Evolutionary conservation across 106 monocot genomes (phyloP), one percentile per base, ranked within the genome.

Genomic region (Gastrodia elata): DNA sequence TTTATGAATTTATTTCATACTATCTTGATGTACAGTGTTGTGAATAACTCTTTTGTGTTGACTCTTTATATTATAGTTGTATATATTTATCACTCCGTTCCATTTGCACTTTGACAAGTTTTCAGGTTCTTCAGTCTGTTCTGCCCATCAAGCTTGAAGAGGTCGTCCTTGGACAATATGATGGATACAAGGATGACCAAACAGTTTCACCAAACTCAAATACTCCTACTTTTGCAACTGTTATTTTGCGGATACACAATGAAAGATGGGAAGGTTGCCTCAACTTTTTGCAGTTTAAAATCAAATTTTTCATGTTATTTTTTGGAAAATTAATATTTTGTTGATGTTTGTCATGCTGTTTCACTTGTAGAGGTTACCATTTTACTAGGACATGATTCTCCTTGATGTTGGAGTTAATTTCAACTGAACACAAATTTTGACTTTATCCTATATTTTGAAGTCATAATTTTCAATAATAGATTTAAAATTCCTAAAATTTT

Each of bases 211-310:
- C 87, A 39, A 75, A 74, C 20, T 97, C 96, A 10, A 97, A 92
- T 74, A 97, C 96, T 24, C 96, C 96, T 37, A 92, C 96, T 35
- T 97, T 97, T 84, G 90, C 96, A 34, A 86, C 87, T 71, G 84
- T 90, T 32, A 65, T 97, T 76, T 68, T 97, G 30, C 70, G 81
- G 42, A 92, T 97, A 77, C 90, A 97, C 75, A 97, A 90, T 83
- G 96, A 97, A 88, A 90, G 96, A 97, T 97, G 96, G 96, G 96
- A 97, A 88, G 96, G 96, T 97, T 68, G 42, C 38, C 70, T 52
- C 34, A 16, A 8, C 18, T 56, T 30, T 73, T n/a, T 22, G 68
- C 80, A 3, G 44, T 55, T 37, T n/a, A 8, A 74, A 26, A 74
- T 74, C 40, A 57, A 64, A 2, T 30, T 34, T 18, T n/a, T 39